Percentiles rank a stretch among this genome's conserved stretches.
Conservation (phyloP, 139 green algal genomes). For the Chlorella ohadii region DNA sequence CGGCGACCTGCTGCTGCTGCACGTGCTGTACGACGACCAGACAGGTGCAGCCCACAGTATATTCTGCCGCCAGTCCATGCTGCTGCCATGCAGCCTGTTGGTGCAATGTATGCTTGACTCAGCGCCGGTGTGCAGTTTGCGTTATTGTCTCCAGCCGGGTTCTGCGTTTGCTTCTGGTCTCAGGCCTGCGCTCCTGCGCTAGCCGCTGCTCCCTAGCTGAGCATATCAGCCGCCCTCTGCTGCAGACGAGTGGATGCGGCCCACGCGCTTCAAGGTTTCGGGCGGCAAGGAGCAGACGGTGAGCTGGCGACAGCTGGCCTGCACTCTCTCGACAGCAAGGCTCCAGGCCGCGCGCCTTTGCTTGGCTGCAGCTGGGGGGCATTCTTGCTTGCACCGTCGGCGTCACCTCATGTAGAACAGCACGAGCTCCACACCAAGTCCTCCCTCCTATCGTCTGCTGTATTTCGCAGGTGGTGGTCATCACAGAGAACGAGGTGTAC, state of each 20-base stretch:
- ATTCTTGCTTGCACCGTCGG: too few relatives aligned
- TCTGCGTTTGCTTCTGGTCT: too few relatives aligned
- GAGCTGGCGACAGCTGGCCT: background rate
- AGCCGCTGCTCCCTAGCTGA: background rate
- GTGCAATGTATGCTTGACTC: too few relatives aligned
- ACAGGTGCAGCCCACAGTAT: background rate
- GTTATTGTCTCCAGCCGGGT: too few relatives aligned
- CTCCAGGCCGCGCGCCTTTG: too few relatives aligned
- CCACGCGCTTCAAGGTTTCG: background rate
- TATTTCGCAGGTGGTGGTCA: background rate
- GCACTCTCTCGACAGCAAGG: too few relatives aligned
- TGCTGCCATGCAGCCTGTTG: background rate
- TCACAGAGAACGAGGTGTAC: background rate
- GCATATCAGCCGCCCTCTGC: background rate
- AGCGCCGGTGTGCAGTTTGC: too few relatives aligned
- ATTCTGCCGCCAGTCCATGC: background rate
- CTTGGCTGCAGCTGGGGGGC: background rate
- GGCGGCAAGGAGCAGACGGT: background rate
- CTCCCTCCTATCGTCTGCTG: too few relatives aligned
- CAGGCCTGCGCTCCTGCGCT: background rate
- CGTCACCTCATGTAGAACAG: too few relatives aligned
- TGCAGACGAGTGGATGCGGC: slow-evolving; percentile 28
- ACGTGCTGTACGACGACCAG: slow-evolving; percentile 1
- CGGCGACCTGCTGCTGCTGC: slow-evolving; percentile 3
- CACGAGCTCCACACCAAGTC: too few relatives aligned